These are phyloP conservation scores for Penicillium angulare DNA, from an alignment of 495 filamentous ascomycete genomes.

Conservation along the genomic window DNA sequence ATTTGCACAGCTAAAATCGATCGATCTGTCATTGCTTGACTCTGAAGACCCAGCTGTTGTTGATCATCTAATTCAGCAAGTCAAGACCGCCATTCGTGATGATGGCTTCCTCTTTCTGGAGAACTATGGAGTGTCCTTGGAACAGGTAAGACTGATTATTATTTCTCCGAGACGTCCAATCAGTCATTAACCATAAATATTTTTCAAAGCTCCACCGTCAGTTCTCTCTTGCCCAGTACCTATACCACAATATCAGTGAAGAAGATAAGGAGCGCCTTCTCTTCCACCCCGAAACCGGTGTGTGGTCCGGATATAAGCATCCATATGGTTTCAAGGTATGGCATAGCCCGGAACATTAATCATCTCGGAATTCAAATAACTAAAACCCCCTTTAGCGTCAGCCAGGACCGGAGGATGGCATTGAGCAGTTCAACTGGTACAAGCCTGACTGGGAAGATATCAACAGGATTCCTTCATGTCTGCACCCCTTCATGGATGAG, in stretches of 20 bases:
- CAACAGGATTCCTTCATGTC: conserved; percentile 32
- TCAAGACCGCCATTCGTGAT: conserved; percentile 40
- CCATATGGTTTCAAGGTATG: conserved; percentile 41
- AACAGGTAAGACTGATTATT: conserved; percentile 33
- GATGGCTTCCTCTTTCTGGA: conserved; percentile 48
- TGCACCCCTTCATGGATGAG: conserved; percentile 48
- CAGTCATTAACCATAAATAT: background rate
- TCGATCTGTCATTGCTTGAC: conserved; percentile 39
- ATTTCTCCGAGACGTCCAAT: background rate
- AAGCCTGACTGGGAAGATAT: conserved; percentile 34
- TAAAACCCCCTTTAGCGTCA: conserved; percentile 22
- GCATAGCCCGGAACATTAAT: too few relatives aligned
- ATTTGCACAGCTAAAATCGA: conserved; percentile 39
- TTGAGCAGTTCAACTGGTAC: conserved; percentile 52
- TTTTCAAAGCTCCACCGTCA: conserved; percentile 39
- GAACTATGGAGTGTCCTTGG: conserved; percentile 48
- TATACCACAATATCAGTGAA: conserved; percentile 44
- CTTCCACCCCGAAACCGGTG: conserved; percentile 36
- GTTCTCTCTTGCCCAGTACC: conserved; percentile 43
- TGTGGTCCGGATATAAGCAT: conserved; percentile 43
- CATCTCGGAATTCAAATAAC: background rate
- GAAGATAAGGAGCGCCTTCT: conserved; percentile 44
- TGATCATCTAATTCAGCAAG: conserved; percentile 33
- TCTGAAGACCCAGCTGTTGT: conserved; percentile 38
- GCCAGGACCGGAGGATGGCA: conserved; percentile 36